A percentile compares a stretch with the other conserved stretches of the same genome.
Evolutionary conservation across 768 basidiomycete species (phyloP).

Genomic region (Kwoniella newhampshirensis): DNA sequence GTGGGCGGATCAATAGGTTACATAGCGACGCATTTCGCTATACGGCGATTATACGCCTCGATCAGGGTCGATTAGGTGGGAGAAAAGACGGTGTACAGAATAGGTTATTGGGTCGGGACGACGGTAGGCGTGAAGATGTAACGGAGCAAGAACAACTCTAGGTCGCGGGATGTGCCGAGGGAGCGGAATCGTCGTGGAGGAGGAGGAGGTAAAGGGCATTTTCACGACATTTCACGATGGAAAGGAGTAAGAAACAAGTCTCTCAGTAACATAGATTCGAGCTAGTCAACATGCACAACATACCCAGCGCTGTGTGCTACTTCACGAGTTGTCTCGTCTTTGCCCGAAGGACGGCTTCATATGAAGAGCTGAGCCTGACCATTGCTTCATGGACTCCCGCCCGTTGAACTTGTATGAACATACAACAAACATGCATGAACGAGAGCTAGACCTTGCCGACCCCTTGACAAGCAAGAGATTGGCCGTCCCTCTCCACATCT

Average conservation of each 20-base stretch:
- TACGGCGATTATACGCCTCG: conserved; percentile 70
- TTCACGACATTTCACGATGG: not conserved
- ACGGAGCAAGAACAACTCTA: too few species aligned
- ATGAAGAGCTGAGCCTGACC: too few species aligned
- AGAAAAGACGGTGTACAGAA: too few species aligned
- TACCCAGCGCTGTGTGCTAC: too few species aligned
- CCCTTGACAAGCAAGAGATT: not conserved
- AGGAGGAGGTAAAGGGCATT: not conserved
- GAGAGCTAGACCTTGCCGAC: not conserved
- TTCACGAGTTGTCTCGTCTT: too few species aligned
- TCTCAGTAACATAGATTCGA: not conserved
- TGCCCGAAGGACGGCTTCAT: too few species aligned
- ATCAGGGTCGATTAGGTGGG: conserved; percentile 46
- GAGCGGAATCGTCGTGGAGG: not conserved
- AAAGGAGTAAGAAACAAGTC: not conserved
- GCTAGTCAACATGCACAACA: too few species aligned
- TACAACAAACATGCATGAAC: conserved; percentile 6
- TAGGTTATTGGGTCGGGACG: too few species aligned
- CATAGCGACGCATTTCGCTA: conserved; percentile 86
- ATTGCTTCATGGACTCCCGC: too few species aligned
- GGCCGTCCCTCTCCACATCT: too few species aligned
- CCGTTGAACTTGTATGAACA: not conserved
- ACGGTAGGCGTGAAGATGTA: too few species aligned
- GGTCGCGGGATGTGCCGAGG: too few species aligned
- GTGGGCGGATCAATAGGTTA: conserved; percentile 90